Percentiles rank a stretch among this genome's conserved stretches.
phyloP scores from a whole-genome alignment of 2,329 filamentous ascomycete genomes.

The Triangularia setosa region DNA sequence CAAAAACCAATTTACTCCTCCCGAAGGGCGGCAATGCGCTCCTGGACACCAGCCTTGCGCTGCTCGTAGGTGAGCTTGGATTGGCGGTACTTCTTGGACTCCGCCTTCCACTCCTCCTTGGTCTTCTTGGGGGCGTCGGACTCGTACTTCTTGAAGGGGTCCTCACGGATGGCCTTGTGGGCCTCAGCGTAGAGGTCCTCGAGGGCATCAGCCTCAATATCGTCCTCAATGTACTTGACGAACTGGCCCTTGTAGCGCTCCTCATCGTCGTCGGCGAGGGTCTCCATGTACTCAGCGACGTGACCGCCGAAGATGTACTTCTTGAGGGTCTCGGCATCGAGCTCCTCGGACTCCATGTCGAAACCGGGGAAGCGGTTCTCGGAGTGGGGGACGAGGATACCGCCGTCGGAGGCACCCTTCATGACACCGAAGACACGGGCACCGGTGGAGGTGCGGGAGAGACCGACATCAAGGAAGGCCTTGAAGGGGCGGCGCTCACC shows the following conservation, averaged over 20 bases:
- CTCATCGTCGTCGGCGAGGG: slow-evolving; percentile 97
- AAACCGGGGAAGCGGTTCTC: slow-evolving; percentile 99
- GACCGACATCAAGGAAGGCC: slow-evolving; percentile 96
- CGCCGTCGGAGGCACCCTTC: slow-evolving; percentile 99
- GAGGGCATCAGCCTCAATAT: slow-evolving; percentile 90
- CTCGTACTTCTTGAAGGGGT: slow-evolving; percentile 93
- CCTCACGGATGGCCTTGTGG: slow-evolving; percentile 94
- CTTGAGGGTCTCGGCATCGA: slow-evolving; percentile 93
- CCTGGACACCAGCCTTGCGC: slow-evolving; percentile 79
- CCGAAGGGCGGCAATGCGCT: slow-evolving; percentile 82
- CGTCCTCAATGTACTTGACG: slow-evolving; percentile 95
- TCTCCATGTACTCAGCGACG: slow-evolving; percentile 99
- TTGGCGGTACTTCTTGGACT: slow-evolving; percentile 84
- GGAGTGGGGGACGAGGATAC: slow-evolving; percentile 94
- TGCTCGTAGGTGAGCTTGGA: slow-evolving; percentile 77
- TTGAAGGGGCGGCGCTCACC: slow-evolving; percentile 98
- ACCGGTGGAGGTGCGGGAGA: slow-evolving; percentile 94
- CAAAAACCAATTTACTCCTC: slow-evolving; percentile 37
- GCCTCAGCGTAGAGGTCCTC: slow-evolving; percentile 96
- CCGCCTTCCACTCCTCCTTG: slow-evolving; percentile 96
- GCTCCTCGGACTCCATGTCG: slow-evolving; percentile 97
- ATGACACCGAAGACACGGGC: slow-evolving; percentile 98
- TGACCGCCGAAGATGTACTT: slow-evolving; percentile 99
- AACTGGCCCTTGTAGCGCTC: slow-evolving; percentile 99
- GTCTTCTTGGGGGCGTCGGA: slow-evolving; percentile 77